Evolutionary conservation across 345 rosid species (phyloP).

Genomic region (Corchorus olitorius): DNA sequence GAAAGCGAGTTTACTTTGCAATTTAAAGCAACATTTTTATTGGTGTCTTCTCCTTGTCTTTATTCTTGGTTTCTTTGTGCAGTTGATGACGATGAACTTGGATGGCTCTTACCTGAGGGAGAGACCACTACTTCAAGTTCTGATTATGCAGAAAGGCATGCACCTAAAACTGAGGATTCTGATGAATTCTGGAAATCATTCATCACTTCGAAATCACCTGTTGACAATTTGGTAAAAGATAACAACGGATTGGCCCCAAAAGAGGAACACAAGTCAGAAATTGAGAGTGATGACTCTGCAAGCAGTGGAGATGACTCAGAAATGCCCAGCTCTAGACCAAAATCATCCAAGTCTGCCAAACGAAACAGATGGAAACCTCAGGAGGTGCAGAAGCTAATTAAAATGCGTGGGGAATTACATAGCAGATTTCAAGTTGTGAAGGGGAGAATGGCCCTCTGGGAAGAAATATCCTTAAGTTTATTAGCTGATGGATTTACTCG

Average conservation of each 20-base stretch:
- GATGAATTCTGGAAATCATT: slow-evolving; percentile 73
- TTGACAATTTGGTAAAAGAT: slow-evolving; percentile 33
- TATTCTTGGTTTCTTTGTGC: slow-evolving; percentile 18
- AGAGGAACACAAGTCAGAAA: slow-evolving; percentile 25
- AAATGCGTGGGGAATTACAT: slow-evolving; percentile 68
- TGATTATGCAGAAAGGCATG: slow-evolving; percentile 29
- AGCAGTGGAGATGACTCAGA: slow-evolving; percentile 45
- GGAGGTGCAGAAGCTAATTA: slow-evolving; percentile 76
- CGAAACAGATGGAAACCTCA: slow-evolving; percentile 89
- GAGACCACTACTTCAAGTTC: slow-evolving; percentile 38
- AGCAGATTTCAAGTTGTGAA: slow-evolving; percentile 71
- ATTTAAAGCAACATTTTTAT: background rate
- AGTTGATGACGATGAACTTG: slow-evolving; percentile 48
- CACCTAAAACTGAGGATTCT: slow-evolving; percentile 36
- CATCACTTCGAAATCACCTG: slow-evolving; percentile 41
- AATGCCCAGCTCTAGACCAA: slow-evolving; percentile 36
- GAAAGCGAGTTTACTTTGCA: background rate
- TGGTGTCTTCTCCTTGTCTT: background rate
- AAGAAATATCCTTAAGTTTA: slow-evolving; percentile 72
- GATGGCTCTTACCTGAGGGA: slow-evolving; percentile 50
- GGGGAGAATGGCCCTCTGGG: slow-evolving; percentile 97
- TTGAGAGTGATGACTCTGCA: slow-evolving; percentile 36
- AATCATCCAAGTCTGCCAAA: slow-evolving; percentile 50
- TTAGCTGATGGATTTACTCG: slow-evolving; percentile 59
- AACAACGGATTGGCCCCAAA: slow-evolving; percentile 22